A percentile compares a stretch with the other conserved stretches of the same genome.
Conservation (phyloP, 306 rosid species). For the Inga laurina region DNA sequence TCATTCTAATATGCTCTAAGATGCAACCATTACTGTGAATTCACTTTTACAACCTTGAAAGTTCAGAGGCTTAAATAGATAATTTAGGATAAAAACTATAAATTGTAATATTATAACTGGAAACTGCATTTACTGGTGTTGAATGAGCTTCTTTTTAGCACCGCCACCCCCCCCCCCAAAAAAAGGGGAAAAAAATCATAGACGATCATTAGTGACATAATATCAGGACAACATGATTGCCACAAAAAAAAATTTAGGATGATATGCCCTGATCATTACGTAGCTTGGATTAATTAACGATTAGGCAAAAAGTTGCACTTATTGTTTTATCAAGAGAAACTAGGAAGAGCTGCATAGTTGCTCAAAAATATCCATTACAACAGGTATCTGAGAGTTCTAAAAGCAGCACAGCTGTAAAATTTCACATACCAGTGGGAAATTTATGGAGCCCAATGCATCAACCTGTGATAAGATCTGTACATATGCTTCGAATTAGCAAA, state of each 20-base stretch:
- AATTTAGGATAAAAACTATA: background rate
- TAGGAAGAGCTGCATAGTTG: background rate
- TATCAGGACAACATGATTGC: background rate
- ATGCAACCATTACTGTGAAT: conserved; percentile 27
- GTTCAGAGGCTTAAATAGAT: background rate
- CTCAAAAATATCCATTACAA: conserved; percentile 10
- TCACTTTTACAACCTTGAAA: background rate
- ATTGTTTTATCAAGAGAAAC: background rate
- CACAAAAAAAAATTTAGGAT: background rate
- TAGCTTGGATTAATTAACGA: background rate
- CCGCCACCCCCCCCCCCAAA: no score
- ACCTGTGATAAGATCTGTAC: conserved; percentile 54
- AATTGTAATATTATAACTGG: background rate
- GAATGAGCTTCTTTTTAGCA: background rate
- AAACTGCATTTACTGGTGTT: background rate
- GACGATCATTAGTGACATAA: background rate
- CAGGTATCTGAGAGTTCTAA: conserved; percentile 20
- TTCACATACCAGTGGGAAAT: conserved; percentile 63
- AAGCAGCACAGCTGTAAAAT: conserved; percentile 19
- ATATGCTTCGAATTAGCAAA: conserved; percentile 24
- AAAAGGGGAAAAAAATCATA: background rate
- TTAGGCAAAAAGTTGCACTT: background rate
- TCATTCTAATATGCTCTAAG: conserved; percentile 9
- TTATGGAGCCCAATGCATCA: conserved; percentile 50
- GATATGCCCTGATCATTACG: background rate